phyloP scores from a whole-genome alignment of 805 yeast species.

The Pichia exigua region DNA sequence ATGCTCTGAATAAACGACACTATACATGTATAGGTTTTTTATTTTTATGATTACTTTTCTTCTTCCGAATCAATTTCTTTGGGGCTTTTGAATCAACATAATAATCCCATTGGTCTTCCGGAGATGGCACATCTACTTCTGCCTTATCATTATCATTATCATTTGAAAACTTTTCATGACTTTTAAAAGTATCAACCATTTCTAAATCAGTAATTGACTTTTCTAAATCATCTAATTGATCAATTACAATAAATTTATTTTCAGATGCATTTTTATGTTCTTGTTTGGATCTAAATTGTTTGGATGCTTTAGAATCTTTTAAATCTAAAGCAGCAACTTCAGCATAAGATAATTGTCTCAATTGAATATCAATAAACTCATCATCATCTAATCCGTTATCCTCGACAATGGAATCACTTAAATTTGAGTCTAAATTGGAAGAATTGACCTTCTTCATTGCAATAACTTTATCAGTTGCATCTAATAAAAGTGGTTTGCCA shows the following conservation, averaged over 20 bases:
- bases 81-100: neutral
- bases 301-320: neutral
- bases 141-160: neutral
- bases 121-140: neutral
- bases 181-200: slow-evolving; percentile 19
- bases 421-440: slow-evolving; percentile 3
- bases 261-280: neutral
- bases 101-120: neutral
- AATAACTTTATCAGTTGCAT: slow-evolving; percentile 16
- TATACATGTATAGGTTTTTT: neutral
- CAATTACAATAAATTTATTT: slow-evolving; percentile 17
- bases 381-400: slow-evolving; percentile 14
- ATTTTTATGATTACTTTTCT: too few relatives aligned
- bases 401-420: neutral
- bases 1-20: neutral
- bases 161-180: slow-evolving; percentile 10
- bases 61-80: neutral
- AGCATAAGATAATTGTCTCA: slow-evolving; percentile 44
- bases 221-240: slow-evolving; percentile 25
- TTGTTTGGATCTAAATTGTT: neutral
- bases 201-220: slow-evolving; percentile 28
- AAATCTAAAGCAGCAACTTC: slow-evolving; percentile 37
- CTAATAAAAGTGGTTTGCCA: neutral
- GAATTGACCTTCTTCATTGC: slow-evolving; percentile 25
- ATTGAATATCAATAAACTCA: slow-evolving; percentile 39